Evolutionary conservation across 164 flowering plant genomes (phyloP).

Genomic region (Vitis riparia): DNA sequence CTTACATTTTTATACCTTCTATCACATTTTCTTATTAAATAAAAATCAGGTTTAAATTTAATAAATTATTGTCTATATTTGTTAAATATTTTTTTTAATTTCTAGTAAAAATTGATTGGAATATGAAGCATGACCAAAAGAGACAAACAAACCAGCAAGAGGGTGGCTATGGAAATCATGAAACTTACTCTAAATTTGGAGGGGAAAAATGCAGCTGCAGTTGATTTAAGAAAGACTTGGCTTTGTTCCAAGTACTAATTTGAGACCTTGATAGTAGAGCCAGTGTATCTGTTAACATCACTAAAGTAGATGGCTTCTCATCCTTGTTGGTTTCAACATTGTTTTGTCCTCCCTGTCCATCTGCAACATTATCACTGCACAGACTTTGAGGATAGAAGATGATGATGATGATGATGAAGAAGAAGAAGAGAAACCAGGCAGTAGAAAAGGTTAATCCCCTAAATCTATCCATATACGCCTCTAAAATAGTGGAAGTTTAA

Average conservation of each 20-base stretch:
- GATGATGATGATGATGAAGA: slow-evolving; percentile 4
- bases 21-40: too few relatives aligned
- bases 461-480: background rate
- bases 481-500: background rate
- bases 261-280: slow-evolving; percentile 11
- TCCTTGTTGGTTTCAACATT: background rate
- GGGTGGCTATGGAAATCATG: too few relatives aligned
- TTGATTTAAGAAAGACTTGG: slow-evolving; percentile 15
- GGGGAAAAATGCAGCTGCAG: slow-evolving; percentile 20
- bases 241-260: slow-evolving; percentile 18
- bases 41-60: too few relatives aligned
- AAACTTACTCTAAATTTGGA: slow-evolving; percentile 36
- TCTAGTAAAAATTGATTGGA: too few relatives aligned
- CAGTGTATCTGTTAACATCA: slow-evolving; percentile 1
- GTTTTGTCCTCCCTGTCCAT: slow-evolving; percentile 5
- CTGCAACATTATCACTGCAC: background rate
- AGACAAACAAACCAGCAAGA: background rate
- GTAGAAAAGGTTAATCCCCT: background rate
- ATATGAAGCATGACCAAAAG: too few relatives aligned
- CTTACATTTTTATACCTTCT: too few relatives aligned
- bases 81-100: too few relatives aligned
- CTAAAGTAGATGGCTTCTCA: slow-evolving; percentile 6
- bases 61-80: too few relatives aligned
- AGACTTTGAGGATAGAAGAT: background rate
- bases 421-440: background rate